Conservation (phyloP, 2,329 filamentous ascomycete genomes). For the Aspergillus pseudoterreus region DNA sequence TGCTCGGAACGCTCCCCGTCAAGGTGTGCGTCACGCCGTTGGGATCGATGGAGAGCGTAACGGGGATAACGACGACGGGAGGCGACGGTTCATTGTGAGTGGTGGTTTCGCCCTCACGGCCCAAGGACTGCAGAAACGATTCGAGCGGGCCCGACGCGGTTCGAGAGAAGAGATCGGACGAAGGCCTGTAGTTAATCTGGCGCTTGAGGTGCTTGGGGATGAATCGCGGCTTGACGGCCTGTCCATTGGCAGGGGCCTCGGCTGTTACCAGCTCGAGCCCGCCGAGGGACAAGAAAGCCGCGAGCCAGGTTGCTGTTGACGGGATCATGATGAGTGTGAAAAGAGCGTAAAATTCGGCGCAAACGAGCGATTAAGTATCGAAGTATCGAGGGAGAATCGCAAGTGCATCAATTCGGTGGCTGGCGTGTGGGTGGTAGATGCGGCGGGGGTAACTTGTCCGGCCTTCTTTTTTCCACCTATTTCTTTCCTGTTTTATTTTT, state of each 20-base stretch:
- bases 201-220: constrained; percentile 32
- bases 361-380: constrained; percentile 7
- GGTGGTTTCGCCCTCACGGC: not conserved
- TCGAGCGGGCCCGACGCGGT: constrained; percentile 1
- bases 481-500: no score
- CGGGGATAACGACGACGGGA: constrained; percentile 15
- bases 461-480: no score
- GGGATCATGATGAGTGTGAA: constrained; percentile 26
- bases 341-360: constrained; percentile 5
- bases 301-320: constrained; percentile 26
- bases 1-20: constrained; percentile 11
- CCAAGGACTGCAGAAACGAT: not conserved
- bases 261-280: constrained; percentile 32
- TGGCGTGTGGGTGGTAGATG: constrained; percentile 9
- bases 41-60: constrained; percentile 20
- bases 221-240: constrained; percentile 31
- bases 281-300: constrained; percentile 32
- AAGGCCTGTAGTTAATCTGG: constrained; percentile 9
- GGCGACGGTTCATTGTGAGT: constrained; percentile 5
- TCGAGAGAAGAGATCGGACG: constrained; percentile 2
- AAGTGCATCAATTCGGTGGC: constrained; percentile 19
- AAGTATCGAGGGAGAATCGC: constrained; percentile 3
- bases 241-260: constrained; percentile 20
- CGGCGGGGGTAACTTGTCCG: no score
- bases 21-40: constrained; percentile 23